Evolutionary conservation across 352 stramenopile species (phyloP), one percentile per base, ranked within the genome.

Genomic region (Globisporangium viniferum): DNA sequence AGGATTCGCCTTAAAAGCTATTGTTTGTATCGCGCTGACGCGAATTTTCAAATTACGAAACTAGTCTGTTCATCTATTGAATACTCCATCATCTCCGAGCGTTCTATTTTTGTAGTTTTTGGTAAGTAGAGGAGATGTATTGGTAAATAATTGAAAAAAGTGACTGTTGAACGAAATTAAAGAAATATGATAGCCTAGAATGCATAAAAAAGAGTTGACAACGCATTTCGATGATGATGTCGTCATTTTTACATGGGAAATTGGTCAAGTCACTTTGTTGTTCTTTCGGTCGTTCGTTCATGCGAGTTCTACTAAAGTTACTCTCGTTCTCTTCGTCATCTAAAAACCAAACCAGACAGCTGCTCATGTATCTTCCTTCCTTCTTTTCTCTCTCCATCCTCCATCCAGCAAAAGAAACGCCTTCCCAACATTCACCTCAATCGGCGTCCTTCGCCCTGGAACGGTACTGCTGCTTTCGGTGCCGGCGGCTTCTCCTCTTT

Each of bases 361-460:
- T 61, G 56, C 56, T 41, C 54, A 33, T 48, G 31, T 29, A 5
- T 41, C 36, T 60, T 29, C 2, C 29, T 61, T 14, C 5, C 22
- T 35, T 15, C 46, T 35, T 14, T 10, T 29, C 20, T 46, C n/a
- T 31, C 56, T 46, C 15, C 44, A 7, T 31, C 31, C 3, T 33
- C 4, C 10, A 15, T 24, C 2, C 20, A 6, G 27, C 54, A 59
- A 36, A 15, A 29, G 33, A 36, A 18, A 31, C 27, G 22, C 6
- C 31, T 36, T 48, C 54, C 4, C 33, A 48, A 20, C 6, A 33
- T 76, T 77, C 81, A 89, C 72, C 81, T 76, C 61, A 89, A 73
- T 33, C 82, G 81, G 7, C 79, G 75, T 6, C 88, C 88, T 63
- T 88, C 68, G 29, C 86, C 88, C 55, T 94, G 78, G 67, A 94